Percentiles rank a stretch among this genome's conserved stretches.
These are phyloP conservation scores for Fusarium keratoplasticum DNA, from an alignment of 2,329 filamentous ascomycete species.

Conservation along the genomic window DNA sequence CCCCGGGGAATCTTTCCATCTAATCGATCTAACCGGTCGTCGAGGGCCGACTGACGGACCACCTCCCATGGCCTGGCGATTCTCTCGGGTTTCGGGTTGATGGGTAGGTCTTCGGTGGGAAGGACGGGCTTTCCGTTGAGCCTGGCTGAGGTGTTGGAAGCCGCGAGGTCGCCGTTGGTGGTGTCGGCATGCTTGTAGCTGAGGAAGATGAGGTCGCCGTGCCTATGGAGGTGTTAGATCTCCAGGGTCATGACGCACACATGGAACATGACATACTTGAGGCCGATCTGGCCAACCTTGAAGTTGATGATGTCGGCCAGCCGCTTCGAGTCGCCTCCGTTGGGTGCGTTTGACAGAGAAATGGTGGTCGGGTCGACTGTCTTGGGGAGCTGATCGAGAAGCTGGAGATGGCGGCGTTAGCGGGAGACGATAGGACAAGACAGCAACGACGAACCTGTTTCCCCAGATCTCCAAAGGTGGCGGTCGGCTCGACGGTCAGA, in stretches of 20 bases:
- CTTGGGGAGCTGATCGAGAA: conserved; percentile 68
- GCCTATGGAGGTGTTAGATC: conserved; percentile 55
- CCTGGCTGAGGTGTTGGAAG: conserved; percentile 66
- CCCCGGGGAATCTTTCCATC: conserved; percentile 89
- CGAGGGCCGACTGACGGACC: conserved; percentile 86
- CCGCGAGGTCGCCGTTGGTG: conserved; percentile 44
- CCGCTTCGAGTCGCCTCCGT: conserved; percentile 67
- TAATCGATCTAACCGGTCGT: conserved; percentile 85
- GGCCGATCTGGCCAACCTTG: conserved; percentile 68
- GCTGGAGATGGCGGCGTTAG: conserved; percentile 52
- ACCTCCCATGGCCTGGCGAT: conserved; percentile 77
- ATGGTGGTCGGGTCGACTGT: conserved; percentile 72
- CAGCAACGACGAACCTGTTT: conserved; percentile 56
- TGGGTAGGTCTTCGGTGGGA: conserved; percentile 73
- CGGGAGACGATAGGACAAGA: neutral
- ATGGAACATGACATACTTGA: conserved; percentile 59
- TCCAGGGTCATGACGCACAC: neutral
- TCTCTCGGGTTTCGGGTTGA: conserved; percentile 75
- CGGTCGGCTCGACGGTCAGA: conserved; percentile 78
- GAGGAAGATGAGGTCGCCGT: conserved; percentile 92
- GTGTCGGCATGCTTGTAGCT: conserved; percentile 74
- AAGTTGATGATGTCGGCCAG: conserved; percentile 69
- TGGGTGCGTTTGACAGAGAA: conserved; percentile 71
- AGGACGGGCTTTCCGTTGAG: conserved; percentile 83
- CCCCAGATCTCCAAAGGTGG: conserved; percentile 76